Evolutionary conservation across 176 grass and related monocot genomes (phyloP).

Genomic region (Bonia amplexicaulis): DNA sequence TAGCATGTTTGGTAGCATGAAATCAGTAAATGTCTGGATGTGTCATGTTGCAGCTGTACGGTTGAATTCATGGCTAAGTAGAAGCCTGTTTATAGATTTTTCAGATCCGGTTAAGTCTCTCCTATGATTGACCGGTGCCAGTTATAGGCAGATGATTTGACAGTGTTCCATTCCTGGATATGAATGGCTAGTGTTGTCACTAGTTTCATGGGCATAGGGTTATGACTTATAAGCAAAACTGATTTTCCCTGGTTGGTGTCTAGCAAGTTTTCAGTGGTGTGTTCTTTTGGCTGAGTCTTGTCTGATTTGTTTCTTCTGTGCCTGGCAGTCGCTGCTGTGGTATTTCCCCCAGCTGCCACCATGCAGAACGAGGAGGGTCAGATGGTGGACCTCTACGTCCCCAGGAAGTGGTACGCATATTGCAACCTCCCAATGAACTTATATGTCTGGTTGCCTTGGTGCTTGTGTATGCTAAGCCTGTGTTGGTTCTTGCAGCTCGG

Average conservation of each 20-base stretch:
- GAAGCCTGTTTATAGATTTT: not conserved
- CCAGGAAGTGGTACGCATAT: slow-evolving; percentile 46
- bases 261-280: not conserved
- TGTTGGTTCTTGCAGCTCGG: slow-evolving; percentile 49
- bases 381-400: slow-evolving; percentile 78
- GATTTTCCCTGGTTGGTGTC: not conserved
- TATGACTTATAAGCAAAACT: not conserved
- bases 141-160: not conserved
- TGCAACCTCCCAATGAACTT: not conserved
- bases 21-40: not conserved
- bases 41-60: not conserved
- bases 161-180: not conserved
- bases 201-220: not conserved
- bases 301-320: not conserved
- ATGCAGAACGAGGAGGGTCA: slow-evolving; percentile 79
- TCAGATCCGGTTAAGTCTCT: not conserved
- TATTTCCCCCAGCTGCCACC: not conserved
- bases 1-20: not conserved
- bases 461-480: not conserved
- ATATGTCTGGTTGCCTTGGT: not conserved
- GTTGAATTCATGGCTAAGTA: not conserved
- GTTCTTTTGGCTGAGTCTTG: not conserved
- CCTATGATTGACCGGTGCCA: not conserved
- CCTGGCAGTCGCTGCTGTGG: slow-evolving; percentile 7
- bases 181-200: not conserved